Conservation (phyloP, 768 basidiomycete genomes). For the Chalciporus piperatus region DNA sequence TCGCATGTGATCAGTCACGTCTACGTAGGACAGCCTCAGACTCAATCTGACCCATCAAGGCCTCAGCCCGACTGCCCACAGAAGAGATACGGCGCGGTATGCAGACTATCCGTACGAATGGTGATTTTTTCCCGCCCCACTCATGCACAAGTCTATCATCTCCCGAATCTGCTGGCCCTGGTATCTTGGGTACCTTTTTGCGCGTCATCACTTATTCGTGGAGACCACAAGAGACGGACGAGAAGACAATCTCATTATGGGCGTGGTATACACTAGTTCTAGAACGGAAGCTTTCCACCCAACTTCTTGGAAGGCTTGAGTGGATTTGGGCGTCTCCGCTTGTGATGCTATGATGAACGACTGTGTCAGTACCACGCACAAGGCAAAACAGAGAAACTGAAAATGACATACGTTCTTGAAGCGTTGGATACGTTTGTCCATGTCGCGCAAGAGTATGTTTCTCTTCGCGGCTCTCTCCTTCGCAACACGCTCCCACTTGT, state of each 20-base stretch:
- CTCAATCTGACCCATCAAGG: no score
- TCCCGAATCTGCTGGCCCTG: no score
- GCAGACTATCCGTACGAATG: no score
- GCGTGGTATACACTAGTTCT: constrained; percentile 23
- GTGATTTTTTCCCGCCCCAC: no score
- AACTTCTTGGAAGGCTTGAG: constrained; percentile 55
- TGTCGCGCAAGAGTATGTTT: constrained; percentile 61
- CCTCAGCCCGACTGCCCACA: no score
- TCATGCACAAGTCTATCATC: no score
- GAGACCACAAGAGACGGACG: no score
- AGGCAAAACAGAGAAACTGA: background rate
- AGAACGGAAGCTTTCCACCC: constrained; percentile 55
- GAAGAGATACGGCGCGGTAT: no score
- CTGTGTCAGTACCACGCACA: constrained; percentile 1
- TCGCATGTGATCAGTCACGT: background rate
- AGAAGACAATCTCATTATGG: background rate
- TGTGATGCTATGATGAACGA: constrained; percentile 22
- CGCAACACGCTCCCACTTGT: constrained; percentile 73
- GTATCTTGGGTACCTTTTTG: no score
- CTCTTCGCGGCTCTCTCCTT: constrained; percentile 46
- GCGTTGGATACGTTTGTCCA: constrained; percentile 60
- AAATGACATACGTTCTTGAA: constrained; percentile 58
- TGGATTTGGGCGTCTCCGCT: constrained; percentile 50
- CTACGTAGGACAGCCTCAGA: no score
- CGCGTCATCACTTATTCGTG: no score